These are phyloP conservation scores for Lyophyllum atratum DNA, from an alignment of 768 basidiomycete species.

Conservation along the genomic window DNA sequence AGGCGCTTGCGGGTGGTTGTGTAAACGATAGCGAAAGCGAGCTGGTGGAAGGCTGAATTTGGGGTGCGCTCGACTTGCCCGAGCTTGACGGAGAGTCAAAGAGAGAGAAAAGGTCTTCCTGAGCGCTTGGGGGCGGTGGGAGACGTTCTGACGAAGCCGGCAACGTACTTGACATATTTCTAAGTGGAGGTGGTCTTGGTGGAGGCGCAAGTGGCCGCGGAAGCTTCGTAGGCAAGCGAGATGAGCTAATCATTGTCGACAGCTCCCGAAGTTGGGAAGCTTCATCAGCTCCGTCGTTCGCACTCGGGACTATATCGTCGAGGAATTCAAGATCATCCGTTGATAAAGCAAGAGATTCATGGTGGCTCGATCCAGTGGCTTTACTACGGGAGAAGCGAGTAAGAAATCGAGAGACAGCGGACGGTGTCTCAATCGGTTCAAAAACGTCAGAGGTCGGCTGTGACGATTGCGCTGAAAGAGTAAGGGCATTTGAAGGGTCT, in stretches of 20 bases:
- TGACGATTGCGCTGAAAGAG: conserved; percentile 13
- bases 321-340: conserved; percentile 83
- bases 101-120: conserved; percentile 29
- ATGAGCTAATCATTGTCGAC: conserved; percentile 41
- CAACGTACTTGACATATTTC: neutral
- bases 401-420: conserved; percentile 84
- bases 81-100: conserved; percentile 23
- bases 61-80: conserved; percentile 5
- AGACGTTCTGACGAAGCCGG: neutral
- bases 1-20: neutral
- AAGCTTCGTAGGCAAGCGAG: conserved; percentile 41
- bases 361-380: conserved; percentile 33
- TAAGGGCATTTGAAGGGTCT: conserved; percentile 1
- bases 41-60: conserved; percentile 10
- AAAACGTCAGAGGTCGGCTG: conserved; percentile 15
- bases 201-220: conserved; percentile 49
- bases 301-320: conserved; percentile 65
- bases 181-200: conserved; percentile 23
- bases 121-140: conserved; percentile 2
- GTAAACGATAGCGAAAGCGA: conserved; percentile 5
- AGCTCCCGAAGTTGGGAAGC: conserved; percentile 37
- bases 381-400: conserved; percentile 66
- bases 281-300: conserved; percentile 41
- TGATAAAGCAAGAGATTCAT: conserved; percentile 69
- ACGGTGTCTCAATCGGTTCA: conserved; percentile 42